Evolutionary conservation across 2,329 filamentous ascomycete species (phyloP), one percentile per base, ranked within the genome.

Genomic region (Stemphylium vesicarium): DNA sequence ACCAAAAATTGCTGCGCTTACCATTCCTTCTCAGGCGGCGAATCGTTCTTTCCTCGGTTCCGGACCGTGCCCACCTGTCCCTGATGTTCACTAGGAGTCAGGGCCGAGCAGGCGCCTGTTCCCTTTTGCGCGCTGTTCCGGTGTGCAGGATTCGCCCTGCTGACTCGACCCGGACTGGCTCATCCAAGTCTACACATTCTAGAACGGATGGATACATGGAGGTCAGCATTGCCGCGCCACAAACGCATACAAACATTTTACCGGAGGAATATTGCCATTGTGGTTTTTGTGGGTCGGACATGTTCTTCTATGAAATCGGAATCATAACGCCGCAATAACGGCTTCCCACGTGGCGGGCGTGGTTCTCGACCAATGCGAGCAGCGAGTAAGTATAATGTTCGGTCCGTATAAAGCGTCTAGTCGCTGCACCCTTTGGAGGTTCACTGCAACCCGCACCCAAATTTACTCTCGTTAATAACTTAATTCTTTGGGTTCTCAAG

Each of bases 401-500:
- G 24, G 50, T 40, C 47, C 47, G 46, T 66, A 66, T 66, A 65
- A 66, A 61, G 50, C 37, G 48, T 50, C 50, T 59, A 58, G 29
- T 53, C 39, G 39, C 49, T 46, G 53, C 57, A 53, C 29, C 24
- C 39, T 49, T 40, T 36, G 13, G 11, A 12, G 31, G 10, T 31
- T 43, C 44, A 56, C 47, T 44, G 46, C 41, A 45, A 32, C 36
- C 55, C 41, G 29, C 31, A 45, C 33, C 45, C 48, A 26, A 42
- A 41, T 44, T 40, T 44, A 59, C 64, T 43, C 31, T 69, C 59
- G 53, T 62, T 65, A 33, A 58, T 29, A 56, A 15, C 13, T n/a
- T 41, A 54, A 41, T 26, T n/a, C 38, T 32, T 52, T 53, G 52
- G 57, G 32, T 38, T 24, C 22, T 56, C 55, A 63, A 60, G 39